Evolutionary conservation across 2,329 filamentous ascomycete genomes (phyloP).

Genomic region (Aspergillus brunneoviolaceus): DNA sequence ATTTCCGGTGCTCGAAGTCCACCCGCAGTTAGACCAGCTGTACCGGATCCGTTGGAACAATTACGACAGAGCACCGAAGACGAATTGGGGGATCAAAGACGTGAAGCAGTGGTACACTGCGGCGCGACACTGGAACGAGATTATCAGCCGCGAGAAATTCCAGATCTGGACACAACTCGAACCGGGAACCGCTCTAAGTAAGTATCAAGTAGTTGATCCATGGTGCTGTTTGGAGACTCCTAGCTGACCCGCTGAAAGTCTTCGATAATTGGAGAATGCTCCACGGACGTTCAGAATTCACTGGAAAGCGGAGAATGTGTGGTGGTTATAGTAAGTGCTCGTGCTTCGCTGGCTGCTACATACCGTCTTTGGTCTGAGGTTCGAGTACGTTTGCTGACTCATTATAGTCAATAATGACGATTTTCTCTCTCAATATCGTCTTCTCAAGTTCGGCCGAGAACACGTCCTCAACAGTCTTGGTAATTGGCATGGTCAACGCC

Average conservation of each 20-base stretch:
- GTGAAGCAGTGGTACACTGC: constrained; percentile 74
- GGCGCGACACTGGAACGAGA: constrained; percentile 69
- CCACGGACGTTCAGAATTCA: constrained; percentile 81
- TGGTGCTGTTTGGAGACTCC: neutral
- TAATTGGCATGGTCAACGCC: constrained; percentile 5
- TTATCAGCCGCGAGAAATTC: constrained; percentile 64
- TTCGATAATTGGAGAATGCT: constrained; percentile 97
- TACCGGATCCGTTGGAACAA: constrained; percentile 88
- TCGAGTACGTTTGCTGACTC: constrained; percentile 8
- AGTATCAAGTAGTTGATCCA: constrained; percentile 32
- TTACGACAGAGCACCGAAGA: constrained; percentile 74
- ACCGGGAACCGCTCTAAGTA: constrained; percentile 76
- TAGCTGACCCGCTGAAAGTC: constrained; percentile 51
- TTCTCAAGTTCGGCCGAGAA: constrained; percentile 61
- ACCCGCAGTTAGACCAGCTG: constrained; percentile 47
- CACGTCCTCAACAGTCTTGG: constrained; percentile 35
- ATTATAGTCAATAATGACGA: constrained; percentile 72
- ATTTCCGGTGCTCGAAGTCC: constrained; percentile 71
- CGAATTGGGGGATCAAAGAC: constrained; percentile 51
- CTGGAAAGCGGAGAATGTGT: constrained; percentile 81
- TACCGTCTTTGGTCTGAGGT: neutral
- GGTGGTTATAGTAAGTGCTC: constrained; percentile 77
- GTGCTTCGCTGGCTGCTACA: neutral
- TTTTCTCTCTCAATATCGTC: constrained; percentile 72
- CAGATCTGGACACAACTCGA: constrained; percentile 79